Evolutionary conservation across 78 protist species (phyloP).

Genomic region (Dictyostelium capitatum): DNA sequence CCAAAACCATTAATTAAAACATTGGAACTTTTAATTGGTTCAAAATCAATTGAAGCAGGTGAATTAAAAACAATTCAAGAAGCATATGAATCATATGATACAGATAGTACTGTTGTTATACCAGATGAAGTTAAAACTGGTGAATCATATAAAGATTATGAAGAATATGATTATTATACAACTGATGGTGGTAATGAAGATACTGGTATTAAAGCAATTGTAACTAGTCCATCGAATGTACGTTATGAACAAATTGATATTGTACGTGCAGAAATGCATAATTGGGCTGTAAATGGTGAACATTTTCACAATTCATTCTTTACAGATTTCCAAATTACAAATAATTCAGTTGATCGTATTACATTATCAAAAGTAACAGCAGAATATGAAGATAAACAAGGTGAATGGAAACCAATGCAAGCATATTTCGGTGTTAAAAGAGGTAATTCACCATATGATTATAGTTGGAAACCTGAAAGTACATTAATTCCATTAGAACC

Average conservation of each 20-base stretch:
- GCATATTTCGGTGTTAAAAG: constrained; percentile 43
- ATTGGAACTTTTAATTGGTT: background rate
- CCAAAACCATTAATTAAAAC: constrained; percentile 15
- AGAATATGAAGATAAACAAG: constrained; percentile 42
- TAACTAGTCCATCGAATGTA: constrained; percentile 4
- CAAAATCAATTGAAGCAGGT: constrained; percentile 1
- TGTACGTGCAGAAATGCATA: constrained; percentile 11
- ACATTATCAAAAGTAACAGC: constrained; percentile 54
- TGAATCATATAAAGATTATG: constrained; percentile 19
- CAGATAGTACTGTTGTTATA: background rate
- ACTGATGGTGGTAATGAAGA: constrained; percentile 52
- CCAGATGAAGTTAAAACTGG: constrained; percentile 38
- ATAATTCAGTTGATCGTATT: constrained; percentile 3
- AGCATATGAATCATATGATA: constrained; percentile 32
- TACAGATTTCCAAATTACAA: constrained; percentile 64
- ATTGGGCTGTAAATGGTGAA: background rate
- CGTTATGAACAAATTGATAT: constrained; percentile 60
- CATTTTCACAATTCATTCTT: constrained; percentile 25
- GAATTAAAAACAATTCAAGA: constrained; percentile 14
- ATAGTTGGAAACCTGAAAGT: constrained; percentile 33
- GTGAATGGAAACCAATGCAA: constrained; percentile 25
- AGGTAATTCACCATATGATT: constrained; percentile 10
- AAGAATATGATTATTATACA: background rate
- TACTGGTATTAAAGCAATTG: constrained; percentile 5
- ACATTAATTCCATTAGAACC: constrained; percentile 12